phyloP scores from a whole-genome alignment of 768 basidiomycete species.

The Serendipita indica region DNA sequence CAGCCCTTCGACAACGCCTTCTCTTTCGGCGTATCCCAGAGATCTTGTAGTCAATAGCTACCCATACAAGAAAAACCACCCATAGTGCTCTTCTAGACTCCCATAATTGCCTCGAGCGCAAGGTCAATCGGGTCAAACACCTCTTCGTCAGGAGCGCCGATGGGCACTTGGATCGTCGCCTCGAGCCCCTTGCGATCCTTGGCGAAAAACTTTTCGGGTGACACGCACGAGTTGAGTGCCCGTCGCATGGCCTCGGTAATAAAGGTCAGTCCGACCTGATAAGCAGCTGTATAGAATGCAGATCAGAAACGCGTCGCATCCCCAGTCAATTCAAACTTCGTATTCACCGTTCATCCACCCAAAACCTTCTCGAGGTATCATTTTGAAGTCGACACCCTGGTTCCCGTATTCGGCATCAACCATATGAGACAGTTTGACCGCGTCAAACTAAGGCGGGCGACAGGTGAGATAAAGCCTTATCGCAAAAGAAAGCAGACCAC shows the following conservation, averaged over 20 bases:
- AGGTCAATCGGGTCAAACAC: conserved; percentile 8
- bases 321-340: conserved; percentile 21
- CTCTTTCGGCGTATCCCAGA: no score
- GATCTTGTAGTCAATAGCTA: neutral
- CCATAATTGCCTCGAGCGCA: conserved; percentile 3
- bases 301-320: neutral
- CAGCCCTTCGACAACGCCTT: no score
- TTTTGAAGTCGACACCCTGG: conserved; percentile 93
- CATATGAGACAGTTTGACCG: conserved; percentile 85
- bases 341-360: conserved; percentile 91
- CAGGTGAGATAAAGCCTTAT: conserved; percentile 5
- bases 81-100: neutral
- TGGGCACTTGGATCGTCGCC: conserved; percentile 4
- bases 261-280: conserved; percentile 93
- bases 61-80: neutral
- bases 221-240: conserved; percentile 87
- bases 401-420: conserved; percentile 97
- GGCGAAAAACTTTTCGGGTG: conserved; percentile 76
- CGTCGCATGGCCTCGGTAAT: conserved; percentile 88
- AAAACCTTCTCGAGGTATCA: conserved; percentile 94
- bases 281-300: conserved; percentile 46
- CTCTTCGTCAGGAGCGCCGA: conserved; percentile 2
- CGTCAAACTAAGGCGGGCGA: conserved; percentile 57
- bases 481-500: conserved; percentile 12
- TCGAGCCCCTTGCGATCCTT: neutral